phyloP scores from a whole-genome alignment of 768 basidiomycete species.

The Pleurotus djamor region DNA sequence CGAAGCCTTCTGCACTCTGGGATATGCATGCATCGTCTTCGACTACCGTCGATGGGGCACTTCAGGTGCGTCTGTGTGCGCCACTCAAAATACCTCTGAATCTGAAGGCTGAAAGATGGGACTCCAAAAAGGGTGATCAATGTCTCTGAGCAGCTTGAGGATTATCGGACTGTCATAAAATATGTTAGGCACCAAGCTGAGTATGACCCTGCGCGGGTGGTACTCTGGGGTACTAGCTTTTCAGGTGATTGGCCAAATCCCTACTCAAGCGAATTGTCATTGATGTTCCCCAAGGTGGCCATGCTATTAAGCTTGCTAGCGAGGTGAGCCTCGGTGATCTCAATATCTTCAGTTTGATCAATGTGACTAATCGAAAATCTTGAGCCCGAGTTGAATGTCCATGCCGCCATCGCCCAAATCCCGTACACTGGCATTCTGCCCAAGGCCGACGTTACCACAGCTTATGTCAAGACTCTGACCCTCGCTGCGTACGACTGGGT shows the following conservation, averaged over 20 bases:
- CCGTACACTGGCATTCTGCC: slow-evolving; percentile 21
- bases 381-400: slow-evolving; percentile 20
- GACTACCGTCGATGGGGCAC: slow-evolving; percentile 35
- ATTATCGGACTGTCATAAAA: slow-evolving; percentile 31
- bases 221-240: slow-evolving; percentile 32
- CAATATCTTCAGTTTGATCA: background rate
- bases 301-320: slow-evolving; percentile 23
- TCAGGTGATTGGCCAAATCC: slow-evolving; percentile 14
- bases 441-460: slow-evolving; percentile 2
- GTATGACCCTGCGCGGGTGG: slow-evolving; percentile 24
- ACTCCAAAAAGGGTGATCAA: slow-evolving; percentile 21
- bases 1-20: slow-evolving; percentile 20
- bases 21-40: slow-evolving; percentile 30
- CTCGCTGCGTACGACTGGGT: slow-evolving; percentile 19
- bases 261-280: background rate
- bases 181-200: slow-evolving; percentile 23
- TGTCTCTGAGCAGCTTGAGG: slow-evolving; percentile 29
- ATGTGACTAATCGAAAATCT: too few species aligned
- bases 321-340: slow-evolving; percentile 15
- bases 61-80: slow-evolving; percentile 20
- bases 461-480: slow-evolving; percentile 14
- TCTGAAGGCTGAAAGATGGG: slow-evolving; percentile 18
- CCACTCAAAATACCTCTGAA: background rate
- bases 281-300: slow-evolving; percentile 15
- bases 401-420: slow-evolving; percentile 28